phyloP scores from a whole-genome alignment of 306 rosid genomes.

The Begonia masoniana region DNA sequence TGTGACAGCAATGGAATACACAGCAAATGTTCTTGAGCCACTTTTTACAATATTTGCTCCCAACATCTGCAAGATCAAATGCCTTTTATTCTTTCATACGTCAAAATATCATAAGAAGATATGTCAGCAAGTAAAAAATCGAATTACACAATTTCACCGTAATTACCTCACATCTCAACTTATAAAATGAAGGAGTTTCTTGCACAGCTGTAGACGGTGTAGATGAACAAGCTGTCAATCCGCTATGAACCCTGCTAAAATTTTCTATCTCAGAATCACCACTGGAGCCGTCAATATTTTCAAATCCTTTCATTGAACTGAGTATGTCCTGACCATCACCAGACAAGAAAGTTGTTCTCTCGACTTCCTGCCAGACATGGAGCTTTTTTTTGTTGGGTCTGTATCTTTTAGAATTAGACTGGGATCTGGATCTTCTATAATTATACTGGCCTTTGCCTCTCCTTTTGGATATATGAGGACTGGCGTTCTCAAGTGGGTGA shows the following conservation, averaged over 20 bases:
- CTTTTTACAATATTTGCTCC: slow-evolving; percentile 98
- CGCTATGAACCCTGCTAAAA: slow-evolving; percentile 70
- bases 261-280: slow-evolving; percentile 62
- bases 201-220: slow-evolving; percentile 40
- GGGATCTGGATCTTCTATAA: slow-evolving; percentile 29
- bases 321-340: slow-evolving; percentile 98
- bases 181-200: slow-evolving; percentile 39
- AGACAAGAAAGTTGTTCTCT: slow-evolving; percentile 87
- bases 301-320: slow-evolving; percentile 28
- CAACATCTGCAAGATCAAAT: slow-evolving; percentile 57
- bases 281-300: slow-evolving; percentile 43
- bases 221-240: slow-evolving; percentile 81
- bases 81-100: slow-evolving; percentile 13
- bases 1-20: slow-evolving; percentile 79
- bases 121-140: slow-evolving; percentile 5
- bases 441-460: slow-evolving; percentile 38
- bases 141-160: slow-evolving; percentile 9
- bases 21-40: slow-evolving; percentile 86
- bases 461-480: slow-evolving; percentile 36
- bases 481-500: slow-evolving; percentile 88
- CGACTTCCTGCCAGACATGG: slow-evolving; percentile 77
- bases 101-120: slow-evolving; percentile 12
- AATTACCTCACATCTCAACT: slow-evolving; percentile 93
- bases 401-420: slow-evolving; percentile 55
- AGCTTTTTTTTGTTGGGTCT: slow-evolving; percentile 33